Evolutionary conservation across 1,284 basidiomycete species (phyloP).

Genomic region (Schizophyllum amplum): DNA sequence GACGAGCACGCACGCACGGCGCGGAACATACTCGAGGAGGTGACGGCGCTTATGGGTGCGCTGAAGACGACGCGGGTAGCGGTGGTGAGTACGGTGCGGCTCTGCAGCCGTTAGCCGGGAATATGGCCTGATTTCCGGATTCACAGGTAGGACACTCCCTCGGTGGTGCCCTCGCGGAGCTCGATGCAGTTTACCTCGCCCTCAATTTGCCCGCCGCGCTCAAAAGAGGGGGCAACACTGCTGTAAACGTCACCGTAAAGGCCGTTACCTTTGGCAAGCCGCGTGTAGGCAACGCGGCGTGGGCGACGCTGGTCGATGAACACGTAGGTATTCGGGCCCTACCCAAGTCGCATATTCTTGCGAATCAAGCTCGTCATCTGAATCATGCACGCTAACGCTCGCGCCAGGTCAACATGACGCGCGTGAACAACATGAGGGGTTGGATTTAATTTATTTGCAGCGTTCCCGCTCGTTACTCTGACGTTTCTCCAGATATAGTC

Average conservation of each 20-base stretch:
- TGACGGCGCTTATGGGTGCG: conserved; percentile 26
- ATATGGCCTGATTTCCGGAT: too few relatives aligned
- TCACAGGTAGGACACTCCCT: conserved; percentile 43
- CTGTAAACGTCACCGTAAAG: conserved; percentile 27
- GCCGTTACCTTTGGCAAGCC: conserved; percentile 43
- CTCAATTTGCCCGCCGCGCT: conserved; percentile 27
- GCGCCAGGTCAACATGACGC: conserved; percentile 1
- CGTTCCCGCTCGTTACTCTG: background rate
- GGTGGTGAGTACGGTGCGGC: background rate
- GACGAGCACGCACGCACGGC: conserved; percentile 36
- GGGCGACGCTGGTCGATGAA: conserved; percentile 31
- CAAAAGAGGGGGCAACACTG: background rate
- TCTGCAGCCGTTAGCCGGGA: too few relatives aligned
- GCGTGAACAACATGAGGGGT: conserved; percentile 12
- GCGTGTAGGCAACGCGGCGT: conserved; percentile 34
- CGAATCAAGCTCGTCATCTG: background rate
- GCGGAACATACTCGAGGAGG: conserved; percentile 28
- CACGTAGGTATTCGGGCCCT: conserved; percentile 18
- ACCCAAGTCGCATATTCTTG: background rate
- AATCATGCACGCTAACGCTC: background rate
- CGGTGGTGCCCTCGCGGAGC: conserved; percentile 44
- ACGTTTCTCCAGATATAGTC: conserved; percentile 17
- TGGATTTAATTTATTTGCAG: background rate
- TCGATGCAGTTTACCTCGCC: conserved; percentile 42
- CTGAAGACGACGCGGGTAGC: conserved; percentile 11